Base-by-base conservation (phyloP, 768 basidiomycete species). In the Leucocoprinus birnbaumii region DNA sequence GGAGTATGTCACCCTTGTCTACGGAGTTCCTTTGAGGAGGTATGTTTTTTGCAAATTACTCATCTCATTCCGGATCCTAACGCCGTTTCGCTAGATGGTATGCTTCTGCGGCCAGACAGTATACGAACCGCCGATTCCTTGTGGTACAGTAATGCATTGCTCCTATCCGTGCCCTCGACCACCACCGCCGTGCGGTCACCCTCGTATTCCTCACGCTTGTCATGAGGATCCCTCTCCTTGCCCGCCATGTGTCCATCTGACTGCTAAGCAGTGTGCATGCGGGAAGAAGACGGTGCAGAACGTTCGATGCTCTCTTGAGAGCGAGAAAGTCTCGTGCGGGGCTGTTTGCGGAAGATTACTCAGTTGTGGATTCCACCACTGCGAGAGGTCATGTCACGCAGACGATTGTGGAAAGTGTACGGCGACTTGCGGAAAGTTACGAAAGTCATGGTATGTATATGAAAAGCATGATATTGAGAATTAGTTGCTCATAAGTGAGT, bases 21-120 rank as follows among this genome's bases (percentile, higher is more conserved):
- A 48, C 80, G 86, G 66, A 93, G 93, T 43, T 87, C 87, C 1
- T 99, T 95, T 62, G 94, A 98, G 40, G 97, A 99, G 83, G 87
- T 87, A 58, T 26, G 80, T 65, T 14, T n/a, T 16, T 21, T 42
- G 8, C 10, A 6, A n/a, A n/a, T n/a, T 27, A 40, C 16, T 26
- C 54, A 26, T 26, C 44, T 37, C 10, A 16, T 43, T 58, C 40
- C 31, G 22, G 16, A 55, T 58, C 22, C 43, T 56, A 18, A 60
- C 24, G 14, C 38, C 1, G 13, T 55, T 25, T 51, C 21, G 18
- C 24, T 62, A 91, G 84, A 71, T 94, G 52, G 68, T 87, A 9
- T 98, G 96, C 65, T 70, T 80, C 46, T 98, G 96, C 66, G 89
- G 89, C 0, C 79, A 84, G n/a, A 98, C 94, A 2, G 78, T 91